Conservation (phyloP, 1,284 basidiomycete genomes). For the Singerocomus rubriflavus region DNA sequence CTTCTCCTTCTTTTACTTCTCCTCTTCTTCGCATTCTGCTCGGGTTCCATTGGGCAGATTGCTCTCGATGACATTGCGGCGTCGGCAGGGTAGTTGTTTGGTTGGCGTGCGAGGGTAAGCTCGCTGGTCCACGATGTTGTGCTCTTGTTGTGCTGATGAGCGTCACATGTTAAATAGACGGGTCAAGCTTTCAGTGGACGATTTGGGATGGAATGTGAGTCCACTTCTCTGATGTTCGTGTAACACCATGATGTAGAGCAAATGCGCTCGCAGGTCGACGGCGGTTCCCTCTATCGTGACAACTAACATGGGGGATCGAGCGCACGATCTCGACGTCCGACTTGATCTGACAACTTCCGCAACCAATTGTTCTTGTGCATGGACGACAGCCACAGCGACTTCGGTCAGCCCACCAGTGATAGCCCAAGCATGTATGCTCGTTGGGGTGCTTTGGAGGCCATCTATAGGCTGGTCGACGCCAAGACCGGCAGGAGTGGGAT, state of each 20-base stretch:
- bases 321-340: not conserved
- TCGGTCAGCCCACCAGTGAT: not conserved
- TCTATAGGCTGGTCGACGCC: not conserved
- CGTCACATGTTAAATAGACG: not conserved
- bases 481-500: not conserved
- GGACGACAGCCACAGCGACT: not conserved
- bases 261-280: not conserved
- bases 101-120: not conserved
- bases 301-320: constrained; percentile 3
- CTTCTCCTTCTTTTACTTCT: too few species aligned
- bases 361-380: not conserved
- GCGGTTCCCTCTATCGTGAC: not conserved
- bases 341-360: not conserved
- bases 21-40: constrained; percentile 5
- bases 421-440: not conserved
- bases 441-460: not conserved
- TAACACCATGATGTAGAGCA: not conserved
- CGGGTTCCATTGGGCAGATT: constrained; percentile 1
- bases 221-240: not conserved
- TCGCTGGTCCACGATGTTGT: not conserved
- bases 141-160: not conserved
- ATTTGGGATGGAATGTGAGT: constrained; percentile 3
- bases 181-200: not conserved
- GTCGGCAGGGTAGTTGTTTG: not conserved
- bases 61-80: constrained; percentile 1